phyloP scores from a whole-genome alignment of 257 asterid species.

The Thymus mandschuricus region DNA sequence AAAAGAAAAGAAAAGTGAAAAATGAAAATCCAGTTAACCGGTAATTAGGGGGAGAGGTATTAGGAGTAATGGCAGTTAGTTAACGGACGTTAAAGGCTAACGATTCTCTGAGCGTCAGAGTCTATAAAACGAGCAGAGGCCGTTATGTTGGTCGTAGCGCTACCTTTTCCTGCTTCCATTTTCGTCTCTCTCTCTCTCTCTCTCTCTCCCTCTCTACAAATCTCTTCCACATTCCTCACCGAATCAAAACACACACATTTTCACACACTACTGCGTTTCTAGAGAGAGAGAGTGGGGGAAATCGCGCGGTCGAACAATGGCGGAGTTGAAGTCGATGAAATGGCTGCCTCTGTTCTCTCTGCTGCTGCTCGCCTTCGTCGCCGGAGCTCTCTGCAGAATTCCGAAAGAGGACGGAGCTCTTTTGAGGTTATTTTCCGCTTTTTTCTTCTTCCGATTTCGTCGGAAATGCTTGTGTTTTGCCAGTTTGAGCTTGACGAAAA shows the following conservation, averaged over 20 bases:
- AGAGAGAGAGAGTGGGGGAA: slow-evolving; percentile 29
- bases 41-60: slow-evolving; percentile 4
- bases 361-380: slow-evolving; percentile 50
- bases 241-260: slow-evolving; percentile 8
- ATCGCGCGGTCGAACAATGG: slow-evolving; percentile 24
- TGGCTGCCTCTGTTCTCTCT: slow-evolving; percentile 44
- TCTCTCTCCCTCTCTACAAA: too few species aligned
- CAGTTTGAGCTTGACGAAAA: slow-evolving; percentile 15
- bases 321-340: slow-evolving; percentile 44
- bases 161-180: slow-evolving; percentile 36
- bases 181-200: slow-evolving; percentile 22
- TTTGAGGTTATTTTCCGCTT: slow-evolving; percentile 41
- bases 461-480: slow-evolving; percentile 2
- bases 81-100: slow-evolving; percentile 56
- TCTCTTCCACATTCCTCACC: slow-evolving; percentile 23
- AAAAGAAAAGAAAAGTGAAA: neutral
- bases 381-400: slow-evolving; percentile 45
- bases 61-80: slow-evolving; percentile 30
- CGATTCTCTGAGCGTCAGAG: slow-evolving; percentile 35
- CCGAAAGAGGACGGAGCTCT: slow-evolving; percentile 34
- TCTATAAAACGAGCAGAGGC: slow-evolving; percentile 58
- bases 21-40: slow-evolving; percentile 25
- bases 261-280: neutral
- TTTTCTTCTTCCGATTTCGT: neutral
- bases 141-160: slow-evolving; percentile 58